phyloP scores from a whole-genome alignment of 805 yeast genomes.

The Pichia sporocuriosa region DNA sequence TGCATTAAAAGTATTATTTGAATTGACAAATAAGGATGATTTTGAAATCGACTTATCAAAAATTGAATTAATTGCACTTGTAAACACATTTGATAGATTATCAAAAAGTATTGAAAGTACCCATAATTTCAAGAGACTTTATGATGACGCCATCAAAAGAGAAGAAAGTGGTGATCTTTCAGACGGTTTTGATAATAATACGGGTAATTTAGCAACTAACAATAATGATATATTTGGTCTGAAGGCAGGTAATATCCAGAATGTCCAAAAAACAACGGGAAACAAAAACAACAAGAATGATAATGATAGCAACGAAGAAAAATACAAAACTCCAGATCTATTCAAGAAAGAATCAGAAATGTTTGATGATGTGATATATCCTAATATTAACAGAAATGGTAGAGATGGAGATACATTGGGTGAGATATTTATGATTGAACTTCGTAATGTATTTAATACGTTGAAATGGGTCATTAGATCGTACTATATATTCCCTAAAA shows the following conservation, averaged over 20 bases:
- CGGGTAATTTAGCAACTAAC: not conserved
- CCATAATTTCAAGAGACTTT: constrained; percentile 58
- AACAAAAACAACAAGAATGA: not conserved
- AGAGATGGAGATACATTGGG: constrained; percentile 12
- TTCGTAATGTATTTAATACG: constrained; percentile 41
- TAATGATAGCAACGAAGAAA: constrained; percentile 1
- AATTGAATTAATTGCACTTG: constrained; percentile 80
- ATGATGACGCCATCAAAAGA: constrained; percentile 28
- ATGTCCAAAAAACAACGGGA: not conserved
- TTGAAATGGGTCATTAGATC: constrained; percentile 57
- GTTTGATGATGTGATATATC: constrained; percentile 22
- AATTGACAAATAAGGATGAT: constrained; percentile 47
- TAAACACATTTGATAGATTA: constrained; percentile 88
- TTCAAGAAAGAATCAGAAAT: constrained; percentile 20
- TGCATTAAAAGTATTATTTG: constrained; percentile 84
- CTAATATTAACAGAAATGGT: constrained; percentile 8
- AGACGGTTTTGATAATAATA: not conserved
- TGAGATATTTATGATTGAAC: constrained; percentile 20
- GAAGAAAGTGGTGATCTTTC: constrained; percentile 21
- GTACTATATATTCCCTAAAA: constrained; percentile 63
- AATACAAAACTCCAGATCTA: constrained; percentile 17
- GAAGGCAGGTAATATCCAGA: no score
- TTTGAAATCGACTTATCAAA: constrained; percentile 42
- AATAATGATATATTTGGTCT: constrained; percentile 5
- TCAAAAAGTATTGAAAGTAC: constrained; percentile 78